Percentiles rank a stretch among this genome's conserved stretches.
Conservation (phyloP, 345 rosid species). For the Noccaea caerulescens region DNA sequence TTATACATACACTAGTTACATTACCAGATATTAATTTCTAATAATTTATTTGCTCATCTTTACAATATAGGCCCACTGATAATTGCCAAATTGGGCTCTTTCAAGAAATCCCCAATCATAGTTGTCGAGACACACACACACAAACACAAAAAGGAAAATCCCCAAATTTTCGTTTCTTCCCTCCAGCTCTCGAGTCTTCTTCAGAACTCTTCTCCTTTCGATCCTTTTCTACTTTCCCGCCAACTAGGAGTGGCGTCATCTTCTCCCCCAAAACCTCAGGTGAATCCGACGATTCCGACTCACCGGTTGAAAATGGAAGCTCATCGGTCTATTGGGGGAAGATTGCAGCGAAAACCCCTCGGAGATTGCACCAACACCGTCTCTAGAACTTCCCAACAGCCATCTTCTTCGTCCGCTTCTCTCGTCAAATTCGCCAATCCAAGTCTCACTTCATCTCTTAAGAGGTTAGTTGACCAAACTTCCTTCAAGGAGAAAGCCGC, state of each 20-base stretch:
- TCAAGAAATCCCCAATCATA: too few relatives aligned
- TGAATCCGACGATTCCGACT: constrained; percentile 2
- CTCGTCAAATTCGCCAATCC: constrained; percentile 42
- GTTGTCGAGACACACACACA: too few relatives aligned
- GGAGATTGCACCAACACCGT: constrained; percentile 46
- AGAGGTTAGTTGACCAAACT: constrained; percentile 42
- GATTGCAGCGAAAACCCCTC: constrained; percentile 36
- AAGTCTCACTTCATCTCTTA: constrained; percentile 41
- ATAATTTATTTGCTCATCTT: not conserved
- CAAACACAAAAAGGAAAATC: too few relatives aligned
- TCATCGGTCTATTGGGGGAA: constrained; percentile 18
- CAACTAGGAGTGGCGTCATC: constrained; percentile 12
- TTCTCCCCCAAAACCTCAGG: constrained; percentile 13
- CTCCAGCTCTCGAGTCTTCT: constrained; percentile 21
- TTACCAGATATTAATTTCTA: not conserved
- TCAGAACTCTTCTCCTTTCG: constrained; percentile 21
- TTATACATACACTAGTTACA: too few relatives aligned
- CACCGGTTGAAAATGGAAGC: constrained; percentile 30
- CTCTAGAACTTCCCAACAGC: constrained; percentile 31
- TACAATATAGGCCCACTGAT: too few relatives aligned
- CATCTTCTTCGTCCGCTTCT: constrained; percentile 34
- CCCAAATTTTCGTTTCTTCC: too few relatives aligned
- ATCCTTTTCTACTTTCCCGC: constrained; percentile 36
- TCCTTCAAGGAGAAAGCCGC: constrained; percentile 26
- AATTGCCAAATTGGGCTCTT: too few relatives aligned